Evolutionary conservation across 441 rosid species (phyloP).

Genomic region (Erysimum cheiri): DNA sequence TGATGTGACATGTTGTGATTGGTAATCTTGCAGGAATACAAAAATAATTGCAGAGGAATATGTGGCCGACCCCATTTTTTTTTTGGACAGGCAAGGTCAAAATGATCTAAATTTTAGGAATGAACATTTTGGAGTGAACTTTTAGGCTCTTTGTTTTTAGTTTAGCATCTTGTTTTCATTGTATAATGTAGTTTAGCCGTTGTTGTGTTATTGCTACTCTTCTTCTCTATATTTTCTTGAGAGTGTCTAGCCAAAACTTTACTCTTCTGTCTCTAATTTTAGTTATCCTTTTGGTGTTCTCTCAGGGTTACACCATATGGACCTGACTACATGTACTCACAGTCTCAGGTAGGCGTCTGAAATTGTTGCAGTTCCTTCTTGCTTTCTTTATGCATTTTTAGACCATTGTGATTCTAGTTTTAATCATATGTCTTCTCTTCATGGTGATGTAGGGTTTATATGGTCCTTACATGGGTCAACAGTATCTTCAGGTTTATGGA

Average conservation of each 20-base stretch:
- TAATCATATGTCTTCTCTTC: conserved; percentile 38
- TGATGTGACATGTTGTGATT: conserved; percentile 70
- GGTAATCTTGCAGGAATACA: conserved; percentile 73
- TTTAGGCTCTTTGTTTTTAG: conserved; percentile 15
- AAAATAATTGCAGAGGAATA: conserved; percentile 64
- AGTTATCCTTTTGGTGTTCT: conserved; percentile 29
- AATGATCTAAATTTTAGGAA: conserved; percentile 29
- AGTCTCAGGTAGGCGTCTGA: conserved; percentile 52
- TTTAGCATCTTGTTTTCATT: conserved; percentile 13
- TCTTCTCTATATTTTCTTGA: conserved; percentile 3
- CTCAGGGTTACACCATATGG: conserved; percentile 82
- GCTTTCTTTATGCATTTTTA: conserved; percentile 21
- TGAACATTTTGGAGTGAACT: background rate
- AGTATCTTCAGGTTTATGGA: conserved; percentile 87
- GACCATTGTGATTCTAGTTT: background rate
- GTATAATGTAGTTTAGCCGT: background rate
- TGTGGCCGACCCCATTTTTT: conserved; percentile 60
- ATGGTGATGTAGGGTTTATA: conserved; percentile 64
- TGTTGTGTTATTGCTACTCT: conserved; percentile 9
- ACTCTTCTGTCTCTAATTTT: conserved; percentile 11
- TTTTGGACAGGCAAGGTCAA: conserved; percentile 68
- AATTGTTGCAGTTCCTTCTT: conserved; percentile 5
- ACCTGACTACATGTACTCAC: conserved; percentile 78
- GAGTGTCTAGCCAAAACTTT: conserved; percentile 8
- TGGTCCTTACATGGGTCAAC: conserved; percentile 84